Evolutionary conservation across 2,329 filamentous ascomycete genomes (phyloP).

Genomic region (Ceratocystis colombiana): DNA sequence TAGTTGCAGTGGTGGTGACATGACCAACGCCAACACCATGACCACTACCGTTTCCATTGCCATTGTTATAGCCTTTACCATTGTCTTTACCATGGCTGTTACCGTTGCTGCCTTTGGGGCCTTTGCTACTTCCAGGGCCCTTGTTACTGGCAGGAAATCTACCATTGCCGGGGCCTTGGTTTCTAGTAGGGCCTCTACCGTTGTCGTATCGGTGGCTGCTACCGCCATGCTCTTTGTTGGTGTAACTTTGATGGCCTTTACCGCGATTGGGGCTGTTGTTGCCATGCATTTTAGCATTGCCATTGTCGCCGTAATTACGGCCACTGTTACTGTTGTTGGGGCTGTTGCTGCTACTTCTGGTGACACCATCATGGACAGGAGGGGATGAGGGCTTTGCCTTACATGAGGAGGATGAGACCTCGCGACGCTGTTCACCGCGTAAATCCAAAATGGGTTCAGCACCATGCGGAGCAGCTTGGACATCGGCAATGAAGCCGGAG

Average conservation of each 20-base stretch:
- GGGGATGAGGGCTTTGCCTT: conserved; percentile 13
- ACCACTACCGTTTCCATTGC: not conserved
- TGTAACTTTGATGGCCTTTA: not conserved
- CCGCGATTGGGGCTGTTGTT: not conserved
- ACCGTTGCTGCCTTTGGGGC: not conserved
- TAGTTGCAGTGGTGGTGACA: not conserved
- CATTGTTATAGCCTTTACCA: not conserved
- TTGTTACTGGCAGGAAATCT: not conserved
- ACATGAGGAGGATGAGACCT: conserved; percentile 9
- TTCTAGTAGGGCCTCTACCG: not conserved
- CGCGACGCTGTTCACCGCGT: conserved; percentile 1
- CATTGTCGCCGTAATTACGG: not conserved
- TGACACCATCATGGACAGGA: conserved; percentile 4
- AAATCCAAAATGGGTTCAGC: not conserved
- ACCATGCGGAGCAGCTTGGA: not conserved
- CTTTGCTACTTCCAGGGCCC: not conserved
- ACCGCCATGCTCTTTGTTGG: not conserved
- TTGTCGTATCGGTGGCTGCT: not conserved
- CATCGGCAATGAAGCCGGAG: conserved; percentile 3
- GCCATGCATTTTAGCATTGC: not conserved
- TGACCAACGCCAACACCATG: not conserved
- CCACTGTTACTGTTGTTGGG: not conserved
- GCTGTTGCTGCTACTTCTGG: conserved; percentile 3
- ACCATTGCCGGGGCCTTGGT: not conserved
- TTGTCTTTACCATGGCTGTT: not conserved